Conservation (phyloP, 129 eudicot species). For the Scalesia atractyloides region DNA sequence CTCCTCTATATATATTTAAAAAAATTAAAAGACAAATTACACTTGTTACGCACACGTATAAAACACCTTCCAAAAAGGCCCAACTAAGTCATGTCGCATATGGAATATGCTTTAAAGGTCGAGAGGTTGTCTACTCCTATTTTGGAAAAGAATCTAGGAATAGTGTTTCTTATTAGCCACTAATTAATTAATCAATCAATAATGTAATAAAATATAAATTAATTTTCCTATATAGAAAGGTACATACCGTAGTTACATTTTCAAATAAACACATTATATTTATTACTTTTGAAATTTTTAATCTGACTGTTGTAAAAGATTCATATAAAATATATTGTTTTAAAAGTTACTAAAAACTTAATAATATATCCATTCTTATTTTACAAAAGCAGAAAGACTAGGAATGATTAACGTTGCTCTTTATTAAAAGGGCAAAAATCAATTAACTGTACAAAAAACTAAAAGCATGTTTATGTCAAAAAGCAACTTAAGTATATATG, state of each 20-base stretch:
- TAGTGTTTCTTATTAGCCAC: conserved; percentile 5
- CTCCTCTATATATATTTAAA: no score
- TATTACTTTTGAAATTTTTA: neutral
- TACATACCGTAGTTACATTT: neutral
- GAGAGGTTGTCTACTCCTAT: conserved; percentile 22
- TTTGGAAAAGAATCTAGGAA: conserved; percentile 31
- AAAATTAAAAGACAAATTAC: neutral
- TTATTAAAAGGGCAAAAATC: no score
- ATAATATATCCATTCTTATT: no score
- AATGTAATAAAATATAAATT: neutral
- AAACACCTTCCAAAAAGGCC: neutral
- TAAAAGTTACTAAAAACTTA: neutral
- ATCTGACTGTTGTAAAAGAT: neutral
- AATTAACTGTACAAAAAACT: no score
- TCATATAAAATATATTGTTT: neutral
- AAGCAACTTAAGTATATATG: no score
- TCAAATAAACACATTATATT: neutral
- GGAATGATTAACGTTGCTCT: no score
- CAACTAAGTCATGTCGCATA: conserved; percentile 11
- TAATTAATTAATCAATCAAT: neutral
- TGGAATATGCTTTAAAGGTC: conserved; percentile 21
- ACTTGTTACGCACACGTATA: neutral
- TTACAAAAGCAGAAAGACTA: no score
- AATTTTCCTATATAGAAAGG: neutral
- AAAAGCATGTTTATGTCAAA: no score